Evolutionary conservation across 2,329 filamentous ascomycete species (phyloP), one percentile per base, ranked within the genome.

Genomic region (Cladobotryum protrusum): DNA sequence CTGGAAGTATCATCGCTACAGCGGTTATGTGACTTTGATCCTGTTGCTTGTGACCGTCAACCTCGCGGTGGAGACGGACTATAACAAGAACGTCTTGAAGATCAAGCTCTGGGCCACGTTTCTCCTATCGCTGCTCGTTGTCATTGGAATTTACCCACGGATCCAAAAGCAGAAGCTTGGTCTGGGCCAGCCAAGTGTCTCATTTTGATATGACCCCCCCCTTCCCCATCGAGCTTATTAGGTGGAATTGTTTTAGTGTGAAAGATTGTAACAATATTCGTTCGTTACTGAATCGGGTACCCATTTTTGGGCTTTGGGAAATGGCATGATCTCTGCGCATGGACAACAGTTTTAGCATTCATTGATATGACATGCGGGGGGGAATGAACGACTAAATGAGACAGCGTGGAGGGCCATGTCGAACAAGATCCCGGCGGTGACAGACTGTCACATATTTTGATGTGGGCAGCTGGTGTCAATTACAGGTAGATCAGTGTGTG

Each of bases 1-100:
- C 39, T 97, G 92, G 77, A 96, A 95, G 70, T 96, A 91, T 61
- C 93, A 97, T 67, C 82, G 92, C 29, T 70, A 79, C 48, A 78
- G 76, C 18, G 93, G 92, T 2, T 97, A 99, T 64, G 57, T 82
- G 7, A 72, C 91, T 52, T 70, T 92, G 48, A 62, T 85, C 45
- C 61, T 95, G 59, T 75, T 92, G 54, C 69, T 95, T 54, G 82
- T 80, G 9, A 93, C 91, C 0, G 78, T 95, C 36, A 72, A 78
- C 44, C 84, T 85, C 19, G 88, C 91, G 1, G 89, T 84, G 3
- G 76, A 83, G 69, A 96, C 92, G 1, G 75, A 78, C 33, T 96
- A 85, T 67, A 89, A 86, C 61, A 64, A 79, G 54, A 78, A 76
- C 19, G 78, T 86, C 2, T 68, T 93, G 50, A 74, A 82, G 55